A percentile compares a stretch with the other conserved stretches of the same genome.
These are phyloP conservation scores for Coleophoma eucalyptorum DNA, from an alignment of 2,329 filamentous ascomycete species.

Conservation along the genomic window DNA sequence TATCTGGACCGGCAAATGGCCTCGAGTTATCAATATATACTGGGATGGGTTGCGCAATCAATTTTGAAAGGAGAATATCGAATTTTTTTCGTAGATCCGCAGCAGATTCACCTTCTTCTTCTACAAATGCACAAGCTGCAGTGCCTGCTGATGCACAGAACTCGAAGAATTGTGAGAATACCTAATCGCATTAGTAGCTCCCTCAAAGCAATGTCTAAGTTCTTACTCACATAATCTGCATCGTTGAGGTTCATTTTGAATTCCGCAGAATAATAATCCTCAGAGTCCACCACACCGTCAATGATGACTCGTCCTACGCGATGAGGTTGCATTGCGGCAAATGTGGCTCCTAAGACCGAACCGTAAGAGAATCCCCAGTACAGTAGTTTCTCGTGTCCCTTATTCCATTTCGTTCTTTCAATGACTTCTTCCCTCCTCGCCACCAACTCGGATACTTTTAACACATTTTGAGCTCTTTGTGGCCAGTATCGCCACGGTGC, in stretches of 20 bases:
- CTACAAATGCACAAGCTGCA: not conserved
- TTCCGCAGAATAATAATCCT: constrained; percentile 15
- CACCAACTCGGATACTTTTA: not conserved
- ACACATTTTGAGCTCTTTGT: not conserved
- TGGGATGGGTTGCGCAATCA: not conserved
- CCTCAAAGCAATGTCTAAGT: not conserved
- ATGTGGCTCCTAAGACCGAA: constrained; percentile 34
- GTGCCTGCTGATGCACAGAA: not conserved
- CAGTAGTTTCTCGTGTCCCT: not conserved
- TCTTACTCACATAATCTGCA: not conserved
- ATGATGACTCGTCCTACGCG: constrained; percentile 35
- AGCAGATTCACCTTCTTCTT: not conserved
- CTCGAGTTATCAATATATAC: not conserved
- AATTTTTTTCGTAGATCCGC: not conserved
- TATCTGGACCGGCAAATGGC: not conserved
- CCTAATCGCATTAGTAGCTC: not conserved
- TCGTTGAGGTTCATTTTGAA: constrained; percentile 1
- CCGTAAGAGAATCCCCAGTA: constrained; percentile 48
- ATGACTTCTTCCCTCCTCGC: not conserved
- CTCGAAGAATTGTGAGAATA: not conserved
- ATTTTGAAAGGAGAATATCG: not conserved
- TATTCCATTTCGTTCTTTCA: not conserved
- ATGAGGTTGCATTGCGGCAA: constrained; percentile 36
- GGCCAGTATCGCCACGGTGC: not conserved
- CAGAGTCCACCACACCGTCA: constrained; percentile 14